Evolutionary conservation across 23 red algal genomes (phyloP), one percentile per base, ranked within the genome.

Genomic region (Gracilaria domingensis): DNA sequence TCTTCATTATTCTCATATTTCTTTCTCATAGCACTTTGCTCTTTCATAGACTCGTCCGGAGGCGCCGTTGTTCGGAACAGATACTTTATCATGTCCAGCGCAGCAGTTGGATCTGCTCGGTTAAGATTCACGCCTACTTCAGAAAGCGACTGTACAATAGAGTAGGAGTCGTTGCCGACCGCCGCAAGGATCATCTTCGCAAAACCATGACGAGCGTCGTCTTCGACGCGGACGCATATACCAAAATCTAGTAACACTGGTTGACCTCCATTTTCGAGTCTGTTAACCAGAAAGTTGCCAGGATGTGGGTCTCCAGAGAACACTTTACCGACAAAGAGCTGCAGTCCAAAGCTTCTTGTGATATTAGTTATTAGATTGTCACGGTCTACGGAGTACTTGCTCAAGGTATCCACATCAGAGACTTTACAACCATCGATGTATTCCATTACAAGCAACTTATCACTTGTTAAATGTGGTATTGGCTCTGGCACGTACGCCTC

Each of bases 211-310:
- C 91, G 82, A 49, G 75, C 55, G 17, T 57, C 29, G n/a, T 94
- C 85, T 17, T 58, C 35, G 34, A 97, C 45, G 11, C 70, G 54
- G 1, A 92, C 82, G 32, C 84, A 70, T 16, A 97, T 87, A 17
- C 95, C 95, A 45, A 97, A 97, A 50, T 97, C 95, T 0, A 97
- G 51, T 42, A 97, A 74, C n/a, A 91, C 95, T 8, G 95, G 95
- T 26, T 79, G 34, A 7, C 72, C 75, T 8, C 92, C 82, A 4
- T 69, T 20, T 20, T 60, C 12, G 1, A 92, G 40, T 53, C 24
- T 42, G 34, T 76, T 47, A 36, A 97, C 67, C n/a, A 97, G 72
- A 54, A 96, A 81, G 66, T 97, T 97, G 17, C 95, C 95, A 1
- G 89, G 82, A 83, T 97, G 95, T 32, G 95, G 95, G 59, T 97